Evolutionary conservation across 352 stramenopile genomes (phyloP), one percentile per base, ranked within the genome.

Genomic region (Phytophthora agathidicida): DNA sequence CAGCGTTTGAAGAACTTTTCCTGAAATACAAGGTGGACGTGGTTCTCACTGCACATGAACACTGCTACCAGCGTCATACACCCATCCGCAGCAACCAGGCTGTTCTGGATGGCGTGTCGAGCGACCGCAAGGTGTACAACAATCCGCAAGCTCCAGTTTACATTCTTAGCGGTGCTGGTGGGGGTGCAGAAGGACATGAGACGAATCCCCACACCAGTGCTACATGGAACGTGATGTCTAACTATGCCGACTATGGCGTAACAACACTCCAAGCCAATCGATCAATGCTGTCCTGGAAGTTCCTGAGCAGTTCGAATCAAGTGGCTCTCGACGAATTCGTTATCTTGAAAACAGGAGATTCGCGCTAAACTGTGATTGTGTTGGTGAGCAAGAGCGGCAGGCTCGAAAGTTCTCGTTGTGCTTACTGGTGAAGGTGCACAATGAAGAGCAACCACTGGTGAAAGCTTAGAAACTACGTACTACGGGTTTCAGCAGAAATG

Each of bases 11-110:
- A 27, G 62, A 75, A 11, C 60, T 83, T 3, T 60, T 83, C 41
- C 71, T 83, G 36, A 77, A 83, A 39, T 83, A 75, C 60, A 45
- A 41, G 10, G 73, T 83, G 4, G 73, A 80, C 23, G 63, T 80
- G 1, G 71, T 80, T 6, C 11, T 78, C 6, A 62, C 68, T 6
- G 69, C 67, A 3, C 73, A 83, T 38, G 46, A 70, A 41, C 73
- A 83, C 20, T 77, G 49, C 20, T 78, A 77, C 42, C 60, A 78
- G 27, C 65, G 70, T 13, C 67, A 76, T 3, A 49, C 54, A 0
- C 70, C 70, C 2, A 66, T 74, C 14, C 62, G 47, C 10, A 60
- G 60, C 37, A 57, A 37, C 33, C 47, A 17, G 1, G 41, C 67
- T 5, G 23, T 76, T 9, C 16, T 50, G 23, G 49, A 68, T 19